Conservation (phyloP, 345 rosid species). For the Garcia nutans region DNA sequence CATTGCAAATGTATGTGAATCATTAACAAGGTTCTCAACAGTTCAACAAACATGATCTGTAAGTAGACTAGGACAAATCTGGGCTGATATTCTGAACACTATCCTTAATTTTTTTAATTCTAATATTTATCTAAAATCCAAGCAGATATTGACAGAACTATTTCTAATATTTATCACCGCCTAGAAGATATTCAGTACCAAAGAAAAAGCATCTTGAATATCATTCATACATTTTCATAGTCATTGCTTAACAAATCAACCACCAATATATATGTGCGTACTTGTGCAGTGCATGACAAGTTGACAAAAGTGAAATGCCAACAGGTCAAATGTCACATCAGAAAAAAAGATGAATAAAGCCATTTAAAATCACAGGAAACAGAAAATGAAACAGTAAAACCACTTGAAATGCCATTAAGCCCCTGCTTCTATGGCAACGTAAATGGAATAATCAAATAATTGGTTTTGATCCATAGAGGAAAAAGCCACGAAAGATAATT, state of each 20-base stretch:
- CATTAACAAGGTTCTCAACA: not conserved
- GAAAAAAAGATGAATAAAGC: slow-evolving; percentile 2
- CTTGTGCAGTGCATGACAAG: not conserved
- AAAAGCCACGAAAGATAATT: not conserved
- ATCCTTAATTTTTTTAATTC: not conserved
- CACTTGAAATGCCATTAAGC: slow-evolving; percentile 14
- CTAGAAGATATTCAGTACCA: not conserved
- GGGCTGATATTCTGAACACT: not conserved
- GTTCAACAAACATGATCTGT: not conserved
- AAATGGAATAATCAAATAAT: not conserved
- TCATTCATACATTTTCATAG: not conserved
- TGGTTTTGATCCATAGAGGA: not conserved
- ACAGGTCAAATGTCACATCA: slow-evolving; percentile 27
- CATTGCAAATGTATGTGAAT: not conserved
- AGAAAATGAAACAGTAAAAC: slow-evolving; percentile 12
- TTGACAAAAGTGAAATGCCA: slow-evolving; percentile 20
- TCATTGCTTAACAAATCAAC: slow-evolving; percentile 8
- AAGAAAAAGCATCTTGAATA: not conserved
- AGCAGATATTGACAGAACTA: not conserved
- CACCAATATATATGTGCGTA: not conserved
- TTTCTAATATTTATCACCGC: not conserved
- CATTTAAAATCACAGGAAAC: slow-evolving; percentile 6
- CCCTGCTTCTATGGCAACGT: not conserved
- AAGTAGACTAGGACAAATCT: not conserved
- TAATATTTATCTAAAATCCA: not conserved